Evolutionary conservation across 148 eudicot genomes (phyloP).

Genomic region (Diospyros kaki): DNA sequence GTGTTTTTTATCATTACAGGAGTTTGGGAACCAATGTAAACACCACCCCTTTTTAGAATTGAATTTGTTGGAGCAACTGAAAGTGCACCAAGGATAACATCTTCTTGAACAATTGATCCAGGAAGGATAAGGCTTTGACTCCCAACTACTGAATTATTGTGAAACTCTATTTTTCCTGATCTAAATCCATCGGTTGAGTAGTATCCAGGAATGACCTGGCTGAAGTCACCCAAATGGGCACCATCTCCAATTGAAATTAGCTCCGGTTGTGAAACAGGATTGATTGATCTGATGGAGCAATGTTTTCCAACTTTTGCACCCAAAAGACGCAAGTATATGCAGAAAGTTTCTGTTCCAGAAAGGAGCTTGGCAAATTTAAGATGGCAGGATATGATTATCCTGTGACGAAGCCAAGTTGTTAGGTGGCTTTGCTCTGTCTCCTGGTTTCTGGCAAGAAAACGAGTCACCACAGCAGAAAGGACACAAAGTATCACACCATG

Average conservation of each 20-base stretch:
- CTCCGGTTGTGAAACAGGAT: constrained; percentile 34
- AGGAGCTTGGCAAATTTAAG: constrained; percentile 48
- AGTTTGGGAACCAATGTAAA: constrained; percentile 42
- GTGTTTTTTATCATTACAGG: constrained; percentile 52
- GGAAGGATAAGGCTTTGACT: constrained; percentile 50
- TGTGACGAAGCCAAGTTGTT: constrained; percentile 36
- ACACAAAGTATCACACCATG: constrained; percentile 42
- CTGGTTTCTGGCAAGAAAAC: constrained; percentile 20
- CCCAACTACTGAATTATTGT: constrained; percentile 41
- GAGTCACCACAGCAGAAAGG: constrained; percentile 22
- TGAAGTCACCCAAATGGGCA: constrained; percentile 50
- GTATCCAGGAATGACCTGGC: constrained; percentile 38
- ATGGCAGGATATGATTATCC: constrained; percentile 33
- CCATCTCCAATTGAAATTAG: constrained; percentile 37
- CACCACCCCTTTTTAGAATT: constrained; percentile 39
- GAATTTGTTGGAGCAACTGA: constrained; percentile 48
- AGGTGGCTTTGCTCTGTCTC: constrained; percentile 11
- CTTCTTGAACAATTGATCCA: constrained; percentile 29
- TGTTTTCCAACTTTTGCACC: constrained; percentile 48
- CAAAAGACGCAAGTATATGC: constrained; percentile 39
- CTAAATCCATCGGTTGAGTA: constrained; percentile 27
- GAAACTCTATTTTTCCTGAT: constrained; percentile 29
- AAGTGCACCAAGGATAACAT: constrained; percentile 53
- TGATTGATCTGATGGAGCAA: constrained; percentile 54
- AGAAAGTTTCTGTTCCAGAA: constrained; percentile 57